phyloP scores from a whole-genome alignment of 139 green algal species.

The Limnomonas spitsbergensis region DNA sequence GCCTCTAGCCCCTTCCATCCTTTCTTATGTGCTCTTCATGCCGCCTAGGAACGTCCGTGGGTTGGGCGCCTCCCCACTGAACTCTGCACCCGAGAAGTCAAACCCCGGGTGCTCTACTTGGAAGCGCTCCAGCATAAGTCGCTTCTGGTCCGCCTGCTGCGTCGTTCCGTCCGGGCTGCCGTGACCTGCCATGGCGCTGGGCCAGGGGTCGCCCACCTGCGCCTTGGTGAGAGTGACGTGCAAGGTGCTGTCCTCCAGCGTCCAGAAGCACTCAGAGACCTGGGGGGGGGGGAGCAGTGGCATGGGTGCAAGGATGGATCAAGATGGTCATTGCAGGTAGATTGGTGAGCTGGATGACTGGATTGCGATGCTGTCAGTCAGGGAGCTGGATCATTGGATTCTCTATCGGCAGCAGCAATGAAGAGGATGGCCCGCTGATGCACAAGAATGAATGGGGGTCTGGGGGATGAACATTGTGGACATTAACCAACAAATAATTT shows the following conservation, averaged over 20 bases:
- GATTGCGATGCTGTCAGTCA: too few relatives aligned
- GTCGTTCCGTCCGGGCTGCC: not conserved
- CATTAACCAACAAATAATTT: too few relatives aligned
- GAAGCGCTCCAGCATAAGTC: conserved; percentile 89
- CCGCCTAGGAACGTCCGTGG: conserved; percentile 83
- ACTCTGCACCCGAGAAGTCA: conserved; percentile 84
- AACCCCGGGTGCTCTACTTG: conserved; percentile 91
- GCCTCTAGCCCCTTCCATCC: too few relatives aligned
- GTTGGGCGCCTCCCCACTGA: conserved; percentile 78
- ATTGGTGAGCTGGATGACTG: too few relatives aligned
- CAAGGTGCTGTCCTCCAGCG: conserved; percentile 55
- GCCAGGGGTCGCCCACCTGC: conserved; percentile 73
- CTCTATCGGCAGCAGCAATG: too few relatives aligned
- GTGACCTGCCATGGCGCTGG: conserved; percentile 44
- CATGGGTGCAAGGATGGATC: too few relatives aligned
- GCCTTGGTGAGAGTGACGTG: conserved; percentile 73
- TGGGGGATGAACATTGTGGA: too few relatives aligned
- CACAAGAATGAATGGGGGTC: too few relatives aligned
- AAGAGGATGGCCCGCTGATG: too few relatives aligned
- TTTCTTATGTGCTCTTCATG: conserved; percentile 11
- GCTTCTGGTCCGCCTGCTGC: conserved; percentile 60
- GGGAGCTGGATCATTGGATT: too few relatives aligned
- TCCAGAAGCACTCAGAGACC: conserved; percentile 18
- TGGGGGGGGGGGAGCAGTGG: too few relatives aligned
- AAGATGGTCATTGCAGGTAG: too few relatives aligned